Percentiles rank a stretch among this genome's conserved stretches.
Conservation (phyloP, 257 asterid species). For the Asclepias syriaca region DNA sequence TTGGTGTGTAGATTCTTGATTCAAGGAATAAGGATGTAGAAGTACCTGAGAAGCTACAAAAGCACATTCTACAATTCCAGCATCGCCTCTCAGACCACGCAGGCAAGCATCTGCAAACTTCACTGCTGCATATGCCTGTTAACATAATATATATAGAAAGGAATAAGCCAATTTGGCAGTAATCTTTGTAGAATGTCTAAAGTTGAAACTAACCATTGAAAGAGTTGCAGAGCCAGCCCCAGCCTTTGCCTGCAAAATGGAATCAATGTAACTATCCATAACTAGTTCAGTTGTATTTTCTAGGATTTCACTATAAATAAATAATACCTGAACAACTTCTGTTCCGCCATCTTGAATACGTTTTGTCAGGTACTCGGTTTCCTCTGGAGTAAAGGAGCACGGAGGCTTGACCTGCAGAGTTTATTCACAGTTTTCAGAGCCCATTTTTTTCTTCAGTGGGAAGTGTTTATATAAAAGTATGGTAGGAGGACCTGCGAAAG, state of each 20-base stretch:
- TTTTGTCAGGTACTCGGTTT: constrained; percentile 67
- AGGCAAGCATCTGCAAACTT: constrained; percentile 89
- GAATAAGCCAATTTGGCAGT: neutral
- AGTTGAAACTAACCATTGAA: constrained; percentile 54
- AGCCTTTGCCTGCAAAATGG: constrained; percentile 69
- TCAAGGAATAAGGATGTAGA: neutral
- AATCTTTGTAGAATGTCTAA: neutral
- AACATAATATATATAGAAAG: constrained; percentile 12
- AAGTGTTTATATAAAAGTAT: neutral
- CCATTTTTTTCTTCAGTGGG: neutral
- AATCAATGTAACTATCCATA: neutral
- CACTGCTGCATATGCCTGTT: constrained; percentile 86
- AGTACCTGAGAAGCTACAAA: constrained; percentile 72
- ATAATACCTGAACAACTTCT: constrained; percentile 71
- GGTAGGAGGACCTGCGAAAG: constrained; percentile 62
- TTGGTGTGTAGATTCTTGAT: neutral
- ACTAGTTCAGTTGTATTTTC: neutral
- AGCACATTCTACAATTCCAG: constrained; percentile 70
- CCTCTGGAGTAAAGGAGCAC: constrained; percentile 73
- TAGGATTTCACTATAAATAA: neutral
- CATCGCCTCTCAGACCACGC: constrained; percentile 76
- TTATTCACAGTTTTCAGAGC: neutral
- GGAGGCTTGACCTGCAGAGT: constrained; percentile 73
- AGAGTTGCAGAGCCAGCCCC: constrained; percentile 92
- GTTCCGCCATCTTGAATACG: constrained; percentile 96